Evolutionary conservation across 192 early-diverging fungal species (phyloP), one percentile per base, ranked within the genome.

Genomic region (Mortierella alpina): DNA sequence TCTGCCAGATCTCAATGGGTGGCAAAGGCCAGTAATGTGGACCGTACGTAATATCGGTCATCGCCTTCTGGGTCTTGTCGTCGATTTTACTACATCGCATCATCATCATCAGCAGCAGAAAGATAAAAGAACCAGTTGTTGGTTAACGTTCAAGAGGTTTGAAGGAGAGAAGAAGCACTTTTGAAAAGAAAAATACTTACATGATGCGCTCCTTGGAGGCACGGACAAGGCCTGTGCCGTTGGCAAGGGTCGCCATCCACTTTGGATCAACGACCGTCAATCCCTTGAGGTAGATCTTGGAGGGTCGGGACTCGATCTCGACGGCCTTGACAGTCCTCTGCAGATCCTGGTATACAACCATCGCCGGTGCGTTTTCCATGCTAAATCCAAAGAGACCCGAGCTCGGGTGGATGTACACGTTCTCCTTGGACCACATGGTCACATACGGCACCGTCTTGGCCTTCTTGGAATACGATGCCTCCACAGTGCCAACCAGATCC

Each of bases 201-300:
- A 80, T 80, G 58, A 80, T 80, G 8, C 77, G 77, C 63, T 80
- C 77, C 42, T 80, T 80, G 45, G 77, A 80, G 4, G 77, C 77
- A 51, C 77, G 77, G 63, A 80, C 31, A 18, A 80, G 77, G 7
- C 77, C 70, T 1, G 77, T 83, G n/a, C 87, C 75, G 70, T 88
- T 90, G 4, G 90, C 94, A 53, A 96, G 84, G 18, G 88, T 90
- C 2, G 92, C 88, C 54, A 99, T 86, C 97, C 96, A 98, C 70
- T 87, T 86, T n/a, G 90, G 78, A 17, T 92, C 87, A 45, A 97
- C 90, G 0, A 82, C 72, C 0, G 96, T 97, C 15, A 96, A 85
- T 12, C 89, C 91, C 66, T 80, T 80, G 40, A 80, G 66, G 53
- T 80, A 80, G 20, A 72, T 80, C 70, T 80, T 80, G 17, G 77